Percentiles rank a stretch among this genome's conserved stretches.
Evolutionary conservation across 768 basidiomycete genomes (phyloP).

Genomic region (Rhizopogon sp.): DNA sequence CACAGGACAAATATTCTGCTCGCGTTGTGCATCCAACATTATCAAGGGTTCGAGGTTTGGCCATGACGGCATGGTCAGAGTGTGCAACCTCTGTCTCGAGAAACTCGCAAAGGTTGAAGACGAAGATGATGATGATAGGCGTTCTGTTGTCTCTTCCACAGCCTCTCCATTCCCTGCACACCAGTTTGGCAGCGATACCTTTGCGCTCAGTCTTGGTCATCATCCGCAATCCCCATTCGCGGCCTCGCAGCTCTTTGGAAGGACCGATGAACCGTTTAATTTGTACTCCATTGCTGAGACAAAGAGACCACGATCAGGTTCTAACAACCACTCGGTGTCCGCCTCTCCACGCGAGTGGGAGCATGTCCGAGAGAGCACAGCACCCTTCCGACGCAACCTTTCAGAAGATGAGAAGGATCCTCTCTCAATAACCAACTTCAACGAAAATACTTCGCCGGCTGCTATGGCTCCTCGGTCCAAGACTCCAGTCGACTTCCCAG

Average conservation of each 20-base stretch:
- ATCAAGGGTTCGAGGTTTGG: constrained; percentile 93
- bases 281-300: constrained; percentile 81
- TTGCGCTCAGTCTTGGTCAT: constrained; percentile 31
- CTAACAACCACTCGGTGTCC: constrained; percentile 45
- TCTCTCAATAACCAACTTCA: constrained; percentile 37
- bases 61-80: constrained; percentile 90
- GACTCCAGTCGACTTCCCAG: constrained; percentile 55
- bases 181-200: constrained; percentile 54
- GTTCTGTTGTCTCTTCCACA: constrained; percentile 71
- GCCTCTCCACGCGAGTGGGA: constrained; percentile 49
- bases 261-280: constrained; percentile 73
- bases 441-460: constrained; percentile 5
- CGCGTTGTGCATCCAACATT: constrained; percentile 93
- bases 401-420: constrained; percentile 73
- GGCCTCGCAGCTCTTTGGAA: constrained; percentile 78
- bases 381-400: constrained; percentile 71
- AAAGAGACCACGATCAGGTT: constrained; percentile 47
- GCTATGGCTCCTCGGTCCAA: constrained; percentile 40
- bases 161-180: constrained; percentile 73
- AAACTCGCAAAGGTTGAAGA: constrained; percentile 85
- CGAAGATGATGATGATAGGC: constrained; percentile 86
- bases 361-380: constrained; percentile 48
- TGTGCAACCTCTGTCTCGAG: constrained; percentile 94
- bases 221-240: constrained; percentile 86
- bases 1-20: constrained; percentile 94